These are phyloP conservation scores for Aspergillus haitiensis DNA, from an alignment of 495 filamentous ascomycete species.

Conservation along the genomic window DNA sequence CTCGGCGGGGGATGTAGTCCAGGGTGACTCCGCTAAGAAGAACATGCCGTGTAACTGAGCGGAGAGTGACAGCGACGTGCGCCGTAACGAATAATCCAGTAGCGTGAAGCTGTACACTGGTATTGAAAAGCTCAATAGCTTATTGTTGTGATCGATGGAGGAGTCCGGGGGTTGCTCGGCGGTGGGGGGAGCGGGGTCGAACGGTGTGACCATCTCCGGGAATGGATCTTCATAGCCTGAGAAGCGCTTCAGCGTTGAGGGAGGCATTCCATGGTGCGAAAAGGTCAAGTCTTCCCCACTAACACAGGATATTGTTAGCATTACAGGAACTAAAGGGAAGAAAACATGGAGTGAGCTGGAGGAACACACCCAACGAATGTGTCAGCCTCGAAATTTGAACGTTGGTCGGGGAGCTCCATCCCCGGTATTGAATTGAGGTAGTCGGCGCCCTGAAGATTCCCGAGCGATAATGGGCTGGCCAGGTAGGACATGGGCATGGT, in stretches of 20 bases:
- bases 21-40: conserved; percentile 83
- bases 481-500: conserved; percentile 64
- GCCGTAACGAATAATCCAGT: conserved; percentile 65
- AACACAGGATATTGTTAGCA: conserved; percentile 10
- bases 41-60: conserved; percentile 95
- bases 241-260: conserved; percentile 41
- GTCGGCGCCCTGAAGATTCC: conserved; percentile 52
- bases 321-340: not conserved
- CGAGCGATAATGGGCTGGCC: conserved; percentile 54
- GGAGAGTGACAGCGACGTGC: conserved; percentile 62
- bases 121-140: conserved; percentile 75
- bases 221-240: conserved; percentile 70
- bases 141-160: conserved; percentile 69
- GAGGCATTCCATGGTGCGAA: conserved; percentile 34
- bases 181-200: conserved; percentile 48
- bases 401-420: conserved; percentile 57
- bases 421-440: conserved; percentile 55
- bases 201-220: conserved; percentile 52
- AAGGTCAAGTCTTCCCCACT: conserved; percentile 47
- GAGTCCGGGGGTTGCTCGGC: conserved; percentile 42
- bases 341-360: not conserved
- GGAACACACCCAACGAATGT: conserved; percentile 57
- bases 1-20: conserved; percentile 63
- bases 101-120: conserved; percentile 68
- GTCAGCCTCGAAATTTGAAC: conserved; percentile 58